Evolutionary conservation across 176 grass and related monocot species (phyloP).

Genomic region (Bonia amplexicaulis): DNA sequence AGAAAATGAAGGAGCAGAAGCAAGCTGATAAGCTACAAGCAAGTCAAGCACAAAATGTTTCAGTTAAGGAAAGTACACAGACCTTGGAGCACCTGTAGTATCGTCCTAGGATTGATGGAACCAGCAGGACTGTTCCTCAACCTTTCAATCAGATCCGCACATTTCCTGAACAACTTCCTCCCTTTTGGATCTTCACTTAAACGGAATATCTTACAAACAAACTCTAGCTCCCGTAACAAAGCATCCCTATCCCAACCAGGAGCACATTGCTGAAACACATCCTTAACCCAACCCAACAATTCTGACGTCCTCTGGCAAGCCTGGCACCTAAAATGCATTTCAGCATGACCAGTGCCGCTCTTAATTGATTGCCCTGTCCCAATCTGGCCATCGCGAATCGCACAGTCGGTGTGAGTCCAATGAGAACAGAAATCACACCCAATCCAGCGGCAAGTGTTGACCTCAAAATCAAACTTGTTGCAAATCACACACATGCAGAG

Average conservation of each 20-base stretch:
- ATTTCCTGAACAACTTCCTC: constrained; percentile 72
- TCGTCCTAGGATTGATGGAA: constrained; percentile 66
- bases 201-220: constrained; percentile 90
- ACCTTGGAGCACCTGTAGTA: constrained; percentile 83
- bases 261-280: constrained; percentile 96
- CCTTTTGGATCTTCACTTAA: constrained; percentile 80
- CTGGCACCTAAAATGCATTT: constrained; percentile 93
- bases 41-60: not conserved
- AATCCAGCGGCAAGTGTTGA: constrained; percentile 98
- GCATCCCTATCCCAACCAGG: constrained; percentile 83
- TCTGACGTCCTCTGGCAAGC: constrained; percentile 89
- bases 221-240: constrained; percentile 76
- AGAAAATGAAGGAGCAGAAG: not conserved
- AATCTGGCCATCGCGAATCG: constrained; percentile 74
- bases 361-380: constrained; percentile 71
- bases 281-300: constrained; percentile 92
- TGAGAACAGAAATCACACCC: constrained; percentile 95
- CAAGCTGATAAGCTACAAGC: not conserved
- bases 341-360: constrained; percentile 47
- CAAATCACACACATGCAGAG: constrained; percentile 98
- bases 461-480: constrained; percentile 99
- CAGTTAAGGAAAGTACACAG: not conserved
- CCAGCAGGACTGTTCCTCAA: constrained; percentile 55
- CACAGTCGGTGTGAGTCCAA: constrained; percentile 96
- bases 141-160: constrained; percentile 67